Conservation (phyloP, 163 green algal species). For the Volvox carteri region DNA sequence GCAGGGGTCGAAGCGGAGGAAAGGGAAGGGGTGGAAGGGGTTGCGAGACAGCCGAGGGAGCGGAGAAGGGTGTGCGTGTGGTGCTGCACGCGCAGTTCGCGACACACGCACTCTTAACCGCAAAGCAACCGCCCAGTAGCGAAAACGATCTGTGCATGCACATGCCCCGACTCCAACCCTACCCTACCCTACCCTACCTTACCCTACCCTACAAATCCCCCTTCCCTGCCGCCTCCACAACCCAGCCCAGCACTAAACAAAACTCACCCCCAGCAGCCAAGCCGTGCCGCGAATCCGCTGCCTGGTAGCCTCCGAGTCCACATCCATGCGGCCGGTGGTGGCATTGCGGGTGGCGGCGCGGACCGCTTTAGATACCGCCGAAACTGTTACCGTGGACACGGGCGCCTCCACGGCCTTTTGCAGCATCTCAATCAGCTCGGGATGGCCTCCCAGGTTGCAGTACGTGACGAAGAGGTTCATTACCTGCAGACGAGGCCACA, state of each 20-base stretch:
- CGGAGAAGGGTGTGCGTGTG: too few species aligned
- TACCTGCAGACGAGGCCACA: too few species aligned
- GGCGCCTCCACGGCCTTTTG: slow-evolving; percentile 2
- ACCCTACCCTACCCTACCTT: too few species aligned
- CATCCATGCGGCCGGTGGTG: not conserved
- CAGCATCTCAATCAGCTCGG: slow-evolving; percentile 20
- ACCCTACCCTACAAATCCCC: not conserved
- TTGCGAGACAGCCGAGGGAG: too few species aligned
- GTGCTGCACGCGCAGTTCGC: too few species aligned
- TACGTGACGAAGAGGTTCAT: slow-evolving; percentile 40
- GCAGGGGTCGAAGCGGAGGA: not conserved
- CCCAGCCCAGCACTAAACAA: too few species aligned
- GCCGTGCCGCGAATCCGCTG: slow-evolving; percentile 14
- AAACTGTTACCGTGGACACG: not conserved
- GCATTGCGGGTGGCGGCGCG: not conserved
- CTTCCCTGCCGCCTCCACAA: not conserved
- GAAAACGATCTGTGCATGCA: too few species aligned
- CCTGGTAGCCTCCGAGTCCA: not conserved
- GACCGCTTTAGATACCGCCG: not conserved
- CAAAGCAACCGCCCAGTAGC: not conserved
- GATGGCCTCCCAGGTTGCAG: not conserved
- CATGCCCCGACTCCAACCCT: too few species aligned
- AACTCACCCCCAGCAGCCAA: slow-evolving; percentile 49
- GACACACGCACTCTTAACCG: too few species aligned
- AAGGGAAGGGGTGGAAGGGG: not conserved